Conservation (phyloP, 2,329 filamentous ascomycete genomes). For the Xylaria multiplex region DNA sequence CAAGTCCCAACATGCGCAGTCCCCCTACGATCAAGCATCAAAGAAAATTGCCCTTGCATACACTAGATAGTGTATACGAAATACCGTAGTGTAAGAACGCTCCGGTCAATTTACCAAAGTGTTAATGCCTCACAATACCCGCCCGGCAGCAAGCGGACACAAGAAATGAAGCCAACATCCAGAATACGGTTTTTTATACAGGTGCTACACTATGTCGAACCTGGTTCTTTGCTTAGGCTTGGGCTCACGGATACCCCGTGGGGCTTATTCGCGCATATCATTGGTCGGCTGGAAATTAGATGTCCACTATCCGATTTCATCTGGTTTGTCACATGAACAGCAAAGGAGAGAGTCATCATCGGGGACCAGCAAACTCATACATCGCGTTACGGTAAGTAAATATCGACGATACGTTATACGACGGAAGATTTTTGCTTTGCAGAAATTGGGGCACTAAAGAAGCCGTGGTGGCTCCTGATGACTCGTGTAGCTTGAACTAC, state of each 20-base stretch:
- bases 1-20: not conserved
- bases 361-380: constrained; percentile 8
- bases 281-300: constrained; percentile 33
- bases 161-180: not conserved
- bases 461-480: not conserved
- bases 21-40: no score
- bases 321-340: constrained; percentile 33
- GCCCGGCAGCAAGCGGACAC: not conserved
- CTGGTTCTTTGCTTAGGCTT: not conserved
- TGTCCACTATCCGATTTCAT: constrained; percentile 19
- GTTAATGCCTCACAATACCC: constrained; percentile 4
- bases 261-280: not conserved
- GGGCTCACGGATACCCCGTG: constrained; percentile 13
- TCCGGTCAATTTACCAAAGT: no score
- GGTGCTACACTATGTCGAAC: no score
- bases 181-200: not conserved
- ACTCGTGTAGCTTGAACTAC: not conserved
- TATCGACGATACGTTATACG: not conserved
- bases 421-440: not conserved
- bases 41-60: no score
- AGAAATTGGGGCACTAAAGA: not conserved
- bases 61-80: no score
- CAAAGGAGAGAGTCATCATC: not conserved
- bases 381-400: constrained; percentile 12
- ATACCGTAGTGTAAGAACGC: no score